Evolutionary conservation across 331 rosid genomes (phyloP).

Genomic region (Malus hybrid): DNA sequence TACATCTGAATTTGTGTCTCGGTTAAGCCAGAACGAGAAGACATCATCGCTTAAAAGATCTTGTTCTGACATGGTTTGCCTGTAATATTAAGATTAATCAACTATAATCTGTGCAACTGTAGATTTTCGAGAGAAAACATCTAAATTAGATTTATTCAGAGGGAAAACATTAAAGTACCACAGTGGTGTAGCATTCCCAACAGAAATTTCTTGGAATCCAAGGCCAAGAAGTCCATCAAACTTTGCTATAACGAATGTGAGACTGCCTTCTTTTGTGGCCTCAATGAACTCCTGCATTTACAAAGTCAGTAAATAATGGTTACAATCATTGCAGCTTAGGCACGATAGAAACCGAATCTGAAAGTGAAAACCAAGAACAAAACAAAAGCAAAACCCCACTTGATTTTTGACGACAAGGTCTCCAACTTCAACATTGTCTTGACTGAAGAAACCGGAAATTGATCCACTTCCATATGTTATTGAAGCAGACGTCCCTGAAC

Average conservation of each 20-base stretch:
- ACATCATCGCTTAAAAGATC: conserved; percentile 54
- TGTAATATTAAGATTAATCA: conserved; percentile 26
- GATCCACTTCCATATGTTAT: conserved; percentile 74
- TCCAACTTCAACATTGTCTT: conserved; percentile 69
- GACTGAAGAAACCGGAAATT: conserved; percentile 79
- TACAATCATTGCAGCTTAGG: conserved; percentile 4
- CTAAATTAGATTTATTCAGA: neutral
- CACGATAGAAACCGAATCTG: conserved; percentile 8
- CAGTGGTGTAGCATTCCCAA: conserved; percentile 57
- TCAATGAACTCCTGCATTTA: conserved; percentile 64
- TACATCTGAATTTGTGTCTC: conserved; percentile 36
- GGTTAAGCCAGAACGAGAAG: conserved; percentile 87
- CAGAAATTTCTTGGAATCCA: conserved; percentile 86
- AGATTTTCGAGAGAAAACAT: neutral
- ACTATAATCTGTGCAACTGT: neutral
- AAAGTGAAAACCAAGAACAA: neutral
- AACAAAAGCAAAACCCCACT: conserved; percentile 19
- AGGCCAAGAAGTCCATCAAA: conserved; percentile 88
- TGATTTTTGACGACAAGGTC: conserved; percentile 58
- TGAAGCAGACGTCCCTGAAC: conserved; percentile 60
- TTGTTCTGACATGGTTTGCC: conserved; percentile 73
- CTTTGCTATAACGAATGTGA: conserved; percentile 57
- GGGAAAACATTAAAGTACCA: conserved; percentile 41
- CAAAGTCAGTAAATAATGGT: neutral
- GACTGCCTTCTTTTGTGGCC: conserved; percentile 70